A percentile compares a stretch with the other conserved stretches of the same genome.
phyloP scores from a whole-genome alignment of 805 yeast genomes.

The Vanderwaltozyma verrucispora region DNA sequence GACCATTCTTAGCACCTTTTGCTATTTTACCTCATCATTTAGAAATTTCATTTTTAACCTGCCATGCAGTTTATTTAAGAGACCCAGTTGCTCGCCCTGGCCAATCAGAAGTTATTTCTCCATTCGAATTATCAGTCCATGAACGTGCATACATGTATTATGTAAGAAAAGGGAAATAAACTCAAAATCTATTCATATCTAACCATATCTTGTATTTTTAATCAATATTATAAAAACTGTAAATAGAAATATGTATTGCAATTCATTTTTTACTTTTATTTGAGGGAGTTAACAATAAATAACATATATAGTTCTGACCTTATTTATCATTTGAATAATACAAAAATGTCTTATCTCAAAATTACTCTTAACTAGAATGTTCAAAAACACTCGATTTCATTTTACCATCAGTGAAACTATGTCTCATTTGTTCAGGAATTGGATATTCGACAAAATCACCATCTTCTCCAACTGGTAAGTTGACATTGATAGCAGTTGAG shows the following conservation, averaged over 20 bases:
- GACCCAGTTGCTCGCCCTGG: slow-evolving; percentile 98
- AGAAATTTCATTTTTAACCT: slow-evolving; percentile 81
- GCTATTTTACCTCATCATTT: slow-evolving; percentile 87
- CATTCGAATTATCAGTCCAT: slow-evolving; percentile 71
- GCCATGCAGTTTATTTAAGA: slow-evolving; percentile 93
- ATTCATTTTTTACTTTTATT: too few relatives aligned
- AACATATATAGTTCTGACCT: background rate
- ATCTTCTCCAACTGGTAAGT: slow-evolving; percentile 61
- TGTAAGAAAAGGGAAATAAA: slow-evolving; percentile 52
- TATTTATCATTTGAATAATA: background rate
- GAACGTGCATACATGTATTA: slow-evolving; percentile 95
- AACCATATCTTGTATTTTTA: too few relatives aligned
- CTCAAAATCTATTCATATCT: background rate
- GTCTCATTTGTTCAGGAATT: slow-evolving; percentile 87
- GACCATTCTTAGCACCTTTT: slow-evolving; percentile 87
- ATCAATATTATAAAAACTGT: background rate
- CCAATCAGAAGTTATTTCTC: slow-evolving; percentile 89
- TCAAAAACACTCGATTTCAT: slow-evolving; percentile 66
- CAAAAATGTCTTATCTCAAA: background rate
- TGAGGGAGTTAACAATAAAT: background rate
- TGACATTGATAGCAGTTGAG: slow-evolving; percentile 76
- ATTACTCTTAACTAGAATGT: slow-evolving; percentile 71
- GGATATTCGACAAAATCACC: slow-evolving; percentile 73
- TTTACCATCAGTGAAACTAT: slow-evolving; percentile 51
- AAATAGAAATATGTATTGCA: slow-evolving; percentile 1